Evolutionary conservation across 129 eudicot genomes (phyloP).

Genomic region (Flaveria brownii): DNA sequence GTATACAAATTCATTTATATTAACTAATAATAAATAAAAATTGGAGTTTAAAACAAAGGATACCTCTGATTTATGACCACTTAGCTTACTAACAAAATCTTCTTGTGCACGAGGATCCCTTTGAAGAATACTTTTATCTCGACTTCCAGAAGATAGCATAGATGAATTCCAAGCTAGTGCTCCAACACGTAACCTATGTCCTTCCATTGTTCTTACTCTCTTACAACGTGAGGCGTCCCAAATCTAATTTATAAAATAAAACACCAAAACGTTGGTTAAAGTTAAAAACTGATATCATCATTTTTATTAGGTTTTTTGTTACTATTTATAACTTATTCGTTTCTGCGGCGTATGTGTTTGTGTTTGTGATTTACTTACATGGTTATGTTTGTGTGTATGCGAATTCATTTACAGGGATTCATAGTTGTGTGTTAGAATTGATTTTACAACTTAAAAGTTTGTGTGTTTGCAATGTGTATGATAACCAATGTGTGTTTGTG

Average conservation of each 20-base stretch:
- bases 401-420: background rate
- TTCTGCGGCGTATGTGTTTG: background rate
- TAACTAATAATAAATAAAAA: background rate
- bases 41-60: slow-evolving; percentile 4
- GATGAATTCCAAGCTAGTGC: slow-evolving; percentile 97
- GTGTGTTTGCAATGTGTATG: background rate
- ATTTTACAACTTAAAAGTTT: background rate
- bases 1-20: background rate
- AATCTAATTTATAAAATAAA: slow-evolving; percentile 39
- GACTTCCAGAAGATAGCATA: slow-evolving; percentile 86
- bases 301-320: background rate
- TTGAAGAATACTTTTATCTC: slow-evolving; percentile 92
- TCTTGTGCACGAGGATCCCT: slow-evolving; percentile 89
- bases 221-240: slow-evolving; percentile 97
- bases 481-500: background rate
- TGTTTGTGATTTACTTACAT: background rate
- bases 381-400: background rate
- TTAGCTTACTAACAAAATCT: slow-evolving; percentile 79
- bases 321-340: no score
- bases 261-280: background rate
- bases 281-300: background rate
- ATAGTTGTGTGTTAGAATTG: background rate
- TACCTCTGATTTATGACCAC: slow-evolving; percentile 97
- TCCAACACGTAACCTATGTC: slow-evolving; percentile 92
- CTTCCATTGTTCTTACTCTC: slow-evolving; percentile 90